Evolutionary conservation across 768 basidiomycete species (phyloP).

Genomic region (Leccinellum albellum): DNA sequence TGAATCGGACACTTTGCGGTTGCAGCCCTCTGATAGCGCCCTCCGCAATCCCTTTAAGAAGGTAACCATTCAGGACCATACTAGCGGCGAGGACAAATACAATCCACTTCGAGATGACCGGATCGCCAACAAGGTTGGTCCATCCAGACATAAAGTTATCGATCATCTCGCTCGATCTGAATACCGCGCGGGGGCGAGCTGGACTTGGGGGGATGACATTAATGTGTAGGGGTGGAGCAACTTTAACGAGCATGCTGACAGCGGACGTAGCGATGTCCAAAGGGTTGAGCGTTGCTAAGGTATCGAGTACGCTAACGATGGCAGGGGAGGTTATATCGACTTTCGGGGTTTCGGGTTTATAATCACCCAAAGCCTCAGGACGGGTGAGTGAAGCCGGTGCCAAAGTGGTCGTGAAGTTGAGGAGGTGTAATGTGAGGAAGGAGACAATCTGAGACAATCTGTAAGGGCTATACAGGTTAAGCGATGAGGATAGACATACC

Average conservation of each 20-base stretch:
- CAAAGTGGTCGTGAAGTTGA: constrained; percentile 91
- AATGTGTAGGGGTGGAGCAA: constrained; percentile 58
- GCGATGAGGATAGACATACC: constrained; percentile 38
- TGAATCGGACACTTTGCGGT: constrained; percentile 29
- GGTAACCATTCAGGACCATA: constrained; percentile 87
- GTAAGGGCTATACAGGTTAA: constrained; percentile 1
- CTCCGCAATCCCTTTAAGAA: constrained; percentile 81
- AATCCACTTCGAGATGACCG: constrained; percentile 92
- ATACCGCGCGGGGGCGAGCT: constrained; percentile 28
- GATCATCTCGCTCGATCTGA: constrained; percentile 50
- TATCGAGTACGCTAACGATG: constrained; percentile 54
- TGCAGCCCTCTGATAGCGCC: constrained; percentile 37
- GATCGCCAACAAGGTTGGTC: constrained; percentile 91
- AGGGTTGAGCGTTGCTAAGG: constrained; percentile 41
- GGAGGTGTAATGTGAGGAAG: constrained; percentile 86
- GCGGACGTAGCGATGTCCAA: constrained; percentile 17
- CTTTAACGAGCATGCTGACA: constrained; percentile 51
- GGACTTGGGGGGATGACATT: constrained; percentile 39
- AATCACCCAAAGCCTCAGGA: constrained; percentile 28
- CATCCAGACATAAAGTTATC: constrained; percentile 88
- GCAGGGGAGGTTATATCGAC: constrained; percentile 69
- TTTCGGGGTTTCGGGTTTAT: constrained; percentile 36
- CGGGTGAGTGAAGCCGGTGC: constrained; percentile 58
- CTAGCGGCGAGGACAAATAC: constrained; percentile 82
- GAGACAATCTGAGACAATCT: constrained; percentile 61